phyloP scores from a whole-genome alignment of 202 grass and related monocot species.

The Setaria italica region DNA sequence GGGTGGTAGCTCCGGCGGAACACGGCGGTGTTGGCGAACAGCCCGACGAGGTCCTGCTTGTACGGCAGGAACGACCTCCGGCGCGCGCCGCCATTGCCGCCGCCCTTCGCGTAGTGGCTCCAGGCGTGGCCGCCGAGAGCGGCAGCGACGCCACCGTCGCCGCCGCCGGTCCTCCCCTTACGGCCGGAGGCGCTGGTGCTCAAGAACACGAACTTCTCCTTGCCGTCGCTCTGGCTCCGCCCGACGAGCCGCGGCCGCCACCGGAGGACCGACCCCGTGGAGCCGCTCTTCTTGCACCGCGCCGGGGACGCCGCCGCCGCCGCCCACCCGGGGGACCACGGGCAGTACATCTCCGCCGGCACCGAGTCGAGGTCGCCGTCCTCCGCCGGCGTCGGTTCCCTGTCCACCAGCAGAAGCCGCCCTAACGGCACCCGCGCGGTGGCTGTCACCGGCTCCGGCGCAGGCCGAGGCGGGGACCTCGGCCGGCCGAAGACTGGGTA shows the following conservation, averaged over 20 bases:
- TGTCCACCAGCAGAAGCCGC: slow-evolving; percentile 50
- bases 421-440: slow-evolving; percentile 54
- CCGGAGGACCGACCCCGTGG: slow-evolving; percentile 64
- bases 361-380: slow-evolving; percentile 6
- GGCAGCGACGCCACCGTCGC: not conserved
- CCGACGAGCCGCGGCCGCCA: slow-evolving; percentile 58
- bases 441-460: slow-evolving; percentile 18
- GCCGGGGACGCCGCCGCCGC: not conserved
- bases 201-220: slow-evolving; percentile 73
- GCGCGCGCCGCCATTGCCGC: not conserved
- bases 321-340: slow-evolving; percentile 27
- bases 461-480: slow-evolving; percentile 39
- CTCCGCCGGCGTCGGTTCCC: slow-evolving; percentile 21
- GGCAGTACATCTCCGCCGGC: slow-evolving; percentile 36
- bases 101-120: slow-evolving; percentile 47
- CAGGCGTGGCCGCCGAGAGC: slow-evolving; percentile 14
- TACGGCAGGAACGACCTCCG: slow-evolving; percentile 73
- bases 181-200: slow-evolving; percentile 2
- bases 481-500: slow-evolving; percentile 66
- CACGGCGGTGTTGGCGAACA: slow-evolving; percentile 53
- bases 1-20: slow-evolving; percentile 53
- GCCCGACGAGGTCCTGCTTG: slow-evolving; percentile 58
- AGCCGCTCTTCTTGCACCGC: slow-evolving; percentile 71
- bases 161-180: not conserved
- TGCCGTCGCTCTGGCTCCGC: slow-evolving; percentile 80